Evolutionary conservation across 2,329 filamentous ascomycete species (phyloP).

Genomic region (Cladosporium colombiae): DNA sequence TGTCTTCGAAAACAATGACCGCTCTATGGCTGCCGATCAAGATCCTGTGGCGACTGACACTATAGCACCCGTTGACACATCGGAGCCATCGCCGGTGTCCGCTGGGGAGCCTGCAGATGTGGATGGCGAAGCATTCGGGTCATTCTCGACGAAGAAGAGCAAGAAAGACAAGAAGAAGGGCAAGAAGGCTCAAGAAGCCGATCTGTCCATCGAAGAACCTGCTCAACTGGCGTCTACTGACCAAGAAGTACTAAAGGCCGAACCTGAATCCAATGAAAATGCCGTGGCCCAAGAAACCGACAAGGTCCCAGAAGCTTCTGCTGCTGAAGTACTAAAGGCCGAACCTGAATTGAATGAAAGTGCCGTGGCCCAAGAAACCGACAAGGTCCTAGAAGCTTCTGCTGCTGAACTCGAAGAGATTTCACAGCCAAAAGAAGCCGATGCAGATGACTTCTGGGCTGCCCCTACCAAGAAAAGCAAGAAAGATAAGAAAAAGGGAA

Average conservation of each 20-base stretch:
- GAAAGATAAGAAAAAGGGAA: constrained; percentile 35
- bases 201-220: not conserved
- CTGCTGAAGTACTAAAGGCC: not conserved
- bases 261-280: not conserved
- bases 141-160: constrained; percentile 34
- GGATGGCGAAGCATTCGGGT: constrained; percentile 27
- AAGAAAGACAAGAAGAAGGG: constrained; percentile 49
- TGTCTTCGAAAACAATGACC: not conserved
- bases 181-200: constrained; percentile 20
- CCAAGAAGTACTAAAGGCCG: not conserved
- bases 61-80: not conserved
- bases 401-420: not conserved
- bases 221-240: not conserved
- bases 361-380: not conserved
- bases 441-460: constrained; percentile 28
- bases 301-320: not conserved
- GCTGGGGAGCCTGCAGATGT: constrained; percentile 13
- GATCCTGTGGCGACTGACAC: not conserved
- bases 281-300: not conserved
- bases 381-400: not conserved
- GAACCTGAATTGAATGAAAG: not conserved
- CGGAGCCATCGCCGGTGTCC: not conserved
- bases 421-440: constrained; percentile 20
- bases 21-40: not conserved
- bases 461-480: constrained; percentile 32